phyloP scores from a whole-genome alignment of 2,329 filamentous ascomycete genomes.

The Cercospora citrullina region DNA sequence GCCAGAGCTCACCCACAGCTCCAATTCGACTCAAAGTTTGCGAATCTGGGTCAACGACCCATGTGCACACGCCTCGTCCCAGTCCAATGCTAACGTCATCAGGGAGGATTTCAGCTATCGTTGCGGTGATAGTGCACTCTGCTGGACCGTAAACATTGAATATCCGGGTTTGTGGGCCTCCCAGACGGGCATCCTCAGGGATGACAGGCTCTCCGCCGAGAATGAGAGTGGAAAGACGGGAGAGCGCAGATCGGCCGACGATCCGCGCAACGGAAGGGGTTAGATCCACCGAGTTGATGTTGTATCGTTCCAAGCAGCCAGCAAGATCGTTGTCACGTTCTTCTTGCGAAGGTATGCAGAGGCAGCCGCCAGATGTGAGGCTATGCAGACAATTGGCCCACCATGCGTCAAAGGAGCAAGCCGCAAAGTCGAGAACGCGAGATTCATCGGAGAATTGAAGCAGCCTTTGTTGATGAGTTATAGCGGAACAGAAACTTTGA shows the following conservation, averaged over 20 bases:
- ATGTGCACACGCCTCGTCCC: neutral
- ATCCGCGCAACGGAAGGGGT: neutral
- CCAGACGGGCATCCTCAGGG: neutral
- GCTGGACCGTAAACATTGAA: neutral
- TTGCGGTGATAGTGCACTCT: neutral
- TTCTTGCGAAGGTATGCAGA: neutral
- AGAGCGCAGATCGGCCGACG: neutral
- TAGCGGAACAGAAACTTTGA: neutral
- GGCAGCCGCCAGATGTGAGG: neutral
- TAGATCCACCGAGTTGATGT: neutral
- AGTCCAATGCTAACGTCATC: neutral
- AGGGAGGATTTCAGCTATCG: neutral
- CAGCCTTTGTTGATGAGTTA: neutral
- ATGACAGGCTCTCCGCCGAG: neutral
- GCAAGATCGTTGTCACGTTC: neutral
- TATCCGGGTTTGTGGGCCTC: neutral
- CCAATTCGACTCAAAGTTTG: neutral
- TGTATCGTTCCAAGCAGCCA: neutral
- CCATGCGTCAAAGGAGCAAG: neutral
- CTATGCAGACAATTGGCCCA: neutral
- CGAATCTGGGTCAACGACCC: neutral
- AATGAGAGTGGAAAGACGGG: neutral
- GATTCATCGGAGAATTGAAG: neutral
- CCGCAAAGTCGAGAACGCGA: neutral
- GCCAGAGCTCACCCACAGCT: neutral